Percentiles rank a stretch among this genome's conserved stretches.
These are phyloP conservation scores for Allomyces javanicus DNA, from an alignment of 192 early-diverging fungal genomes.

Conservation along the genomic window DNA sequence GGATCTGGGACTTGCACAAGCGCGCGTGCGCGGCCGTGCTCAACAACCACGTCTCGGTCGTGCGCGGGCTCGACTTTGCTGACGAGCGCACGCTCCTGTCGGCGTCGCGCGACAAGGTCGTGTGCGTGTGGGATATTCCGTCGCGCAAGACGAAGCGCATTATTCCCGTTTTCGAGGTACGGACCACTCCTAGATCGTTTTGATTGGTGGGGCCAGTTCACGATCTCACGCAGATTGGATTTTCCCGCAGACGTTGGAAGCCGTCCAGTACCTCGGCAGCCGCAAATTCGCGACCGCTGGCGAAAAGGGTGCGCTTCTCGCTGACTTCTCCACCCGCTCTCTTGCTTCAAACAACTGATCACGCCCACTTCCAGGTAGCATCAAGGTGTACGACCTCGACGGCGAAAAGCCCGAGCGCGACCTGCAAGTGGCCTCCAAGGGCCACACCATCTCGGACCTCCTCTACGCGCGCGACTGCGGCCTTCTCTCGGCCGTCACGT, in stretches of 20 bases:
- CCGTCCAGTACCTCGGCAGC: too few species aligned
- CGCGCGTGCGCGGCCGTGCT: conserved; percentile 57
- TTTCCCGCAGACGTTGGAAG: too few species aligned
- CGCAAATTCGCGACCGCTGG: too few species aligned
- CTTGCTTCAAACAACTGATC: too few species aligned
- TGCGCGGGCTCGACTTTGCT: conserved; percentile 72
- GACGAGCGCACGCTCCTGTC: conserved; percentile 48
- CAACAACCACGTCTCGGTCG: conserved; percentile 70
- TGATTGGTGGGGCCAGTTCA: too few species aligned
- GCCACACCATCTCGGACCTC: conserved; percentile 53
- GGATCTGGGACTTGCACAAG: conserved; percentile 69
- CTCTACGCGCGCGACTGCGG: conserved; percentile 7
- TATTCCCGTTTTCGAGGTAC: conserved; percentile 58
- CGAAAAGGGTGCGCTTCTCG: too few species aligned
- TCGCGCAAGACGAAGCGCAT: conserved; percentile 47
- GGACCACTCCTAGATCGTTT: too few species aligned
- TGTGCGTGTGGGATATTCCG: conserved; percentile 71
- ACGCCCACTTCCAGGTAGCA: not conserved
- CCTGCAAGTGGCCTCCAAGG: conserved; percentile 47
- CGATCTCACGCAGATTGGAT: too few species aligned
- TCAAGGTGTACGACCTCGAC: not conserved
- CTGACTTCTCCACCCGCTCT: too few species aligned
- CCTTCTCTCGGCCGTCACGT: conserved; percentile 51
- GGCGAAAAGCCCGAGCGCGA: conserved; percentile 3
- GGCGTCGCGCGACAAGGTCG: conserved; percentile 76